Evolutionary conservation across 225 moss, liverwort and hornwort species (phyloP).

Genomic region (Anthoceros angustus): DNA sequence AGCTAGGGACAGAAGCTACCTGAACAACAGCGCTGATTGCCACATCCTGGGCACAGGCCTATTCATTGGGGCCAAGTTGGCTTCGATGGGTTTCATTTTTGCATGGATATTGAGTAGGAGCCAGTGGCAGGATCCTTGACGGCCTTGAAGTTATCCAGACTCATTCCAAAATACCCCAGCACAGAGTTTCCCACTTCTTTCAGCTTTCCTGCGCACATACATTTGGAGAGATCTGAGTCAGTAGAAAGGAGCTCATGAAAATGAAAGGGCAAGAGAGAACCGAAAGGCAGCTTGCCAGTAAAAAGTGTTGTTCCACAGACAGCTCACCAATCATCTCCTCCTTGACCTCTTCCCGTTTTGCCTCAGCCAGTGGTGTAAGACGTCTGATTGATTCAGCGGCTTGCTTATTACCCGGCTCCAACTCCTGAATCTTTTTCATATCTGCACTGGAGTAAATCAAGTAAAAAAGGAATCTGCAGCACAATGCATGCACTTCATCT

Average conservation of each 20-base stretch:
- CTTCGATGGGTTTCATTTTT: not conserved
- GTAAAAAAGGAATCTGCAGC: not conserved
- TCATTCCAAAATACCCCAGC: conserved; percentile 81
- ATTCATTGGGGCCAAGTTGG: too few species aligned
- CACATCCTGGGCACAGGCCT: too few species aligned
- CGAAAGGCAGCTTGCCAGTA: not conserved
- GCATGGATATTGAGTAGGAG: conserved; percentile 43
- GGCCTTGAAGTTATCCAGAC: conserved; percentile 88
- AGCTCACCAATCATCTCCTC: conserved; percentile 64
- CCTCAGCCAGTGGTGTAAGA: conserved; percentile 62
- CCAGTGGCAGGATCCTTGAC: conserved; percentile 90
- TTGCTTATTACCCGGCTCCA: conserved; percentile 50
- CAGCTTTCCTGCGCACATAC: conserved; percentile 35
- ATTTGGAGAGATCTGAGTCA: not conserved
- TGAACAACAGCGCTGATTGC: too few species aligned
- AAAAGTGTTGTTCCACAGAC: not conserved
- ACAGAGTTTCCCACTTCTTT: conserved; percentile 85
- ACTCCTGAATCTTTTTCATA: conserved; percentile 59
- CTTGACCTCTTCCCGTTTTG: conserved; percentile 84
- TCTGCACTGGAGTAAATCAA: conserved; percentile 21
- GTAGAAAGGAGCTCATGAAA: not conserved
- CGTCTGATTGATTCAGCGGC: conserved; percentile 37
- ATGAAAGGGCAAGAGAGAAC: not conserved
- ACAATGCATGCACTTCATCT: not conserved
- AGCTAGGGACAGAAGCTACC: too few species aligned